Conservation (phyloP, 352 stramenopile genomes). For the Globisporangium cystogenes region DNA sequence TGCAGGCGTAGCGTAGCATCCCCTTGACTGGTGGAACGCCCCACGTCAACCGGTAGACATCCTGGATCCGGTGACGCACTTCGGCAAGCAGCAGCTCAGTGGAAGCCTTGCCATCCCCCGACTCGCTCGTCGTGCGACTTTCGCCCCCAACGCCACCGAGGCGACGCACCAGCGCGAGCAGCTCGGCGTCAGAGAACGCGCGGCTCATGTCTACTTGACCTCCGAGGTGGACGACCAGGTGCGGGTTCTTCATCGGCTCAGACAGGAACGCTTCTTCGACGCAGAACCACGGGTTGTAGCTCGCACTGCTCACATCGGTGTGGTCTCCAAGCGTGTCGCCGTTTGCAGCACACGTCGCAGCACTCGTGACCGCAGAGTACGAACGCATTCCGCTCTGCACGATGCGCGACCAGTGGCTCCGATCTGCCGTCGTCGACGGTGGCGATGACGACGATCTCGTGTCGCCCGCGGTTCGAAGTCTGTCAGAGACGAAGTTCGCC, state of each 20-base stretch:
- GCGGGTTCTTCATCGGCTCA: constrained; percentile 39
- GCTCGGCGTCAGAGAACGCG: constrained; percentile 37
- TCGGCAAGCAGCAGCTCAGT: constrained; percentile 5
- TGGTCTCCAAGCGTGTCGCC: constrained; percentile 36
- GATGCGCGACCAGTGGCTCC: constrained; percentile 33
- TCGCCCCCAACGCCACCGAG: not conserved
- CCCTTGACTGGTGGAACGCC: constrained; percentile 39
- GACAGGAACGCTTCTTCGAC: constrained; percentile 45
- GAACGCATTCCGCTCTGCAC: constrained; percentile 23
- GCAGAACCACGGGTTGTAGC: constrained; percentile 65
- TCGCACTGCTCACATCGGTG: constrained; percentile 18
- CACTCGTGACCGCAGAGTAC: constrained; percentile 30
- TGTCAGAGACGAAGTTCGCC: constrained; percentile 2
- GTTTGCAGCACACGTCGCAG: constrained; percentile 22
- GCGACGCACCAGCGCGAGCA: constrained; percentile 20
- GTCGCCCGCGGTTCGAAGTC: not conserved
- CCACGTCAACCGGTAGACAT: constrained; percentile 65
- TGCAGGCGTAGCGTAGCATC: constrained; percentile 40
- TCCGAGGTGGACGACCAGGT: constrained; percentile 51
- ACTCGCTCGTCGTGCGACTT: not conserved
- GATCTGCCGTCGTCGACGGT: constrained; percentile 2
- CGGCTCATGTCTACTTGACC: constrained; percentile 52
- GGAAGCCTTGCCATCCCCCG: not conserved
- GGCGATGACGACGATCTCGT: not conserved
- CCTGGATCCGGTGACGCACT: constrained; percentile 52